These are phyloP conservation scores for Sporothrix globosa DNA, from an alignment of 2,329 filamentous ascomycete species.

Conservation along the genomic window DNA sequence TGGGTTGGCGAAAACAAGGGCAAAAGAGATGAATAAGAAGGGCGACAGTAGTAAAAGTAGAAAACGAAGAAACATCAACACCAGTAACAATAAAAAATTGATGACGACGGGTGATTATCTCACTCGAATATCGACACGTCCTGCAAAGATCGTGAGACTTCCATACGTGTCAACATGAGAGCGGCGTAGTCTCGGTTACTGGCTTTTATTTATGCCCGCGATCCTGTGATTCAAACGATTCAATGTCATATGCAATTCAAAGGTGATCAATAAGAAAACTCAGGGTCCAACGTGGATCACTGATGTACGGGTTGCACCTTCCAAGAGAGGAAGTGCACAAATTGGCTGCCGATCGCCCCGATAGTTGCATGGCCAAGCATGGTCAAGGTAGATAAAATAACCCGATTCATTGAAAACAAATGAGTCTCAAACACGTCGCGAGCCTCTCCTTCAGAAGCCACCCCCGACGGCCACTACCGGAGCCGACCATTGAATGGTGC, in stretches of 20 bases:
- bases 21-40: neutral
- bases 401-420: neutral
- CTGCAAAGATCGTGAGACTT: neutral
- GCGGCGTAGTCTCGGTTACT: neutral
- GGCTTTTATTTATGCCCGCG: too few species aligned
- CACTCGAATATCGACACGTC: too few species aligned
- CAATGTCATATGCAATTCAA: neutral
- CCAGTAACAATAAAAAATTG: too few species aligned
- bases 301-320: conserved; percentile 9
- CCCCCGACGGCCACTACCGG: neutral
- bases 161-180: neutral
- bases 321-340: conserved; percentile 5
- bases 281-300: neutral
- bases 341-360: conserved; percentile 6
- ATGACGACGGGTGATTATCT: too few species aligned
- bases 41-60: too few species aligned
- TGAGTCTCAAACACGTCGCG: too few species aligned
- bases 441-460: too few species aligned
- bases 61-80: too few species aligned
- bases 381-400: neutral
- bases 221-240: too few species aligned
- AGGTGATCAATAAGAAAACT: neutral
- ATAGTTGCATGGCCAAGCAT: conserved; percentile 22
- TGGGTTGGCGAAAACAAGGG: neutral
- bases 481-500: neutral